phyloP scores from a whole-genome alignment of 768 basidiomycete genomes.

The Podaxis pistillaris region DNA sequence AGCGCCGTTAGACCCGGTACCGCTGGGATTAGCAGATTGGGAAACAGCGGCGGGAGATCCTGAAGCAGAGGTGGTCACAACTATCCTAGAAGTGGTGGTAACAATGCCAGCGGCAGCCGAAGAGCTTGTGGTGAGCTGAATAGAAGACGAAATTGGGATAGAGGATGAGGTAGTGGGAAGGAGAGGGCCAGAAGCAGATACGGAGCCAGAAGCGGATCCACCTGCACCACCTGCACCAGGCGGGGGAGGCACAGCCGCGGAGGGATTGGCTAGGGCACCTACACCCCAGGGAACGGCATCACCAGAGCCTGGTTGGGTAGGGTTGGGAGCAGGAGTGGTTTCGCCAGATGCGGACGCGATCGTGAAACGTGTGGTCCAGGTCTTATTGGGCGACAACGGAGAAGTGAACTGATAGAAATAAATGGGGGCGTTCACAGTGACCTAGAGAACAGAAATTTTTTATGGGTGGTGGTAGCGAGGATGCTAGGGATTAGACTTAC shows the following conservation, averaged over 20 bases:
- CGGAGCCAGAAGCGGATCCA: constrained; percentile 1
- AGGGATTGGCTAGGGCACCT: constrained; percentile 53
- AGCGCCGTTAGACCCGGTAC: constrained; percentile 8
- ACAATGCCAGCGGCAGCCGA: background rate
- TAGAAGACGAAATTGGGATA: background rate
- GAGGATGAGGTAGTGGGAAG: background rate
- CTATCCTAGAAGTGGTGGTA: constrained; percentile 1
- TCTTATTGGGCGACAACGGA: constrained; percentile 33
- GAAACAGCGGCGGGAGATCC: constrained; percentile 2
- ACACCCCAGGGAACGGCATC: constrained; percentile 65
- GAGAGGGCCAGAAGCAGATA: constrained; percentile 3
- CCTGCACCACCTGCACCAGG: constrained; percentile 17
- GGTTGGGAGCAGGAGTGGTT: constrained; percentile 47
- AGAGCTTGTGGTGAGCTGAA: background rate
- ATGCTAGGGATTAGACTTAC: constrained; percentile 33
- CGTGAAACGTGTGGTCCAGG: constrained; percentile 78
- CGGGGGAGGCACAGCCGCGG: constrained; percentile 38
- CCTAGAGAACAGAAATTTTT: constrained; percentile 34
- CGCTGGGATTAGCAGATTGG: constrained; percentile 4
- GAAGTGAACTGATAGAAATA: constrained; percentile 82
- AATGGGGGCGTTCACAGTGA: constrained; percentile 60
- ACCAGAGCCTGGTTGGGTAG: constrained; percentile 50
- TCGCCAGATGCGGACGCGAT: constrained; percentile 54
- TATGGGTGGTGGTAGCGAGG: background rate
- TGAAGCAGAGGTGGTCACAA: constrained; percentile 1